phyloP scores from a whole-genome alignment of 2,329 filamentous ascomycete genomes.

The Coniochaeta prunicola region DNA sequence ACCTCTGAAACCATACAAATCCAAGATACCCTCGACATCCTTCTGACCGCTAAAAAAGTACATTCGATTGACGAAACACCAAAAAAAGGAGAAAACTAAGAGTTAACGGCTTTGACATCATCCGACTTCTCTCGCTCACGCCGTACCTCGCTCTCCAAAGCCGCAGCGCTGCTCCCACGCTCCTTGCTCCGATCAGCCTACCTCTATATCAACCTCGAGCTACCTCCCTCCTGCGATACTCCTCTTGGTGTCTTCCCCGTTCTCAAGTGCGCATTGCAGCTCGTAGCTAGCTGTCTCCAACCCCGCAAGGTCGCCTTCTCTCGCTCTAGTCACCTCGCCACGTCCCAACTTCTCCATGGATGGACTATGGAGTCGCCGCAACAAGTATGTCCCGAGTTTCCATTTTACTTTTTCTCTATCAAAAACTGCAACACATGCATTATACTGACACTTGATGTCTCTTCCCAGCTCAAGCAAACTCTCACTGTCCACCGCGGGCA shows the following conservation, averaged over 20 bases:
- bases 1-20: neutral
- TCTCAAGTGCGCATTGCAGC: neutral
- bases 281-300: constrained; percentile 1
- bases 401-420: neutral
- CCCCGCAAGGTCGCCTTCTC: neutral
- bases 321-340: constrained; percentile 11
- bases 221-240: neutral
- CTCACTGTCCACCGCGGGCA: constrained; percentile 70
- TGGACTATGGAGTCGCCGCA: constrained; percentile 72
- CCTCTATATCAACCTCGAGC: neutral
- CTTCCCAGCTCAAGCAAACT: constrained; percentile 71
- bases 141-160: neutral
- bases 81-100: neutral
- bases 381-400: constrained; percentile 68
- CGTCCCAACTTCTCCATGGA: constrained; percentile 42
- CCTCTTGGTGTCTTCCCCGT: neutral
- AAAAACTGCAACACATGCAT: neutral
- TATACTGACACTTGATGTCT: constrained; percentile 12
- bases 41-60: neutral
- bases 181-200: neutral
- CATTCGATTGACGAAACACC: neutral
- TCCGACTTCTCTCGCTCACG: neutral
- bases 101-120: constrained; percentile 1
- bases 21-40: neutral
- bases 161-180: neutral